Conservation (phyloP, 2,329 filamentous ascomycete species). For the Colletotrichum euphorbiae region DNA sequence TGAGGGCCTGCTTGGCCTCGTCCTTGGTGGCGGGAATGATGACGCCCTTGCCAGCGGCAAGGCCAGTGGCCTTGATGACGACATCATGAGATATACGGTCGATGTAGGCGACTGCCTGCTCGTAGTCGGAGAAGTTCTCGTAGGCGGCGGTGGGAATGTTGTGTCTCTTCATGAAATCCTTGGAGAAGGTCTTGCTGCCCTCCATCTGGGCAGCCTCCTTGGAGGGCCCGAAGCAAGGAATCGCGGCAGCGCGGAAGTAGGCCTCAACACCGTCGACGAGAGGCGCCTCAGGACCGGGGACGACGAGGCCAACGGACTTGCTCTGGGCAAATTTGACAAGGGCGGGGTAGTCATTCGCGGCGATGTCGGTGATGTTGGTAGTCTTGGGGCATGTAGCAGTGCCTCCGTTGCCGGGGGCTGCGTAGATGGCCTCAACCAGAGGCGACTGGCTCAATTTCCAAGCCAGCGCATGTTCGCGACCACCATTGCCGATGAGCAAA, state of each 20-base stretch:
- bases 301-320: conserved; percentile 72
- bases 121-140: conserved; percentile 73
- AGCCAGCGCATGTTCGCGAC: conserved; percentile 79
- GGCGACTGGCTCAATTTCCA: conserved; percentile 78
- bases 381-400: conserved; percentile 67
- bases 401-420: conserved; percentile 74
- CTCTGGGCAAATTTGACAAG: conserved; percentile 72
- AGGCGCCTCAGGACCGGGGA: conserved; percentile 81
- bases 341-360: conserved; percentile 69
- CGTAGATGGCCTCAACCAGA: conserved; percentile 69
- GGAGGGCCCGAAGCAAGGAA: conserved; percentile 76
- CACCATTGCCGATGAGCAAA: conserved; percentile 79
- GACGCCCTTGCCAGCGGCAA: conserved; percentile 80
- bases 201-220: conserved; percentile 78
- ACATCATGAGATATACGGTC: conserved; percentile 67
- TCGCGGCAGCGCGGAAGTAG: conserved; percentile 70
- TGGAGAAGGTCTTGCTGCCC: conserved; percentile 82
- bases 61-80: conserved; percentile 80
- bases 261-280: conserved; percentile 80
- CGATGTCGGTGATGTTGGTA: conserved; percentile 63
- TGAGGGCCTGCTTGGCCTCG: conserved; percentile 72
- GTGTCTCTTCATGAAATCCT: conserved; percentile 82
- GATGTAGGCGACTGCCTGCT: conserved; percentile 70
- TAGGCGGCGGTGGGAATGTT: conserved; percentile 80
- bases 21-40: conserved; percentile 55